phyloP scores from a whole-genome alignment of 1,284 basidiomycete species.

The Microbotryomycetes sp. region DNA sequence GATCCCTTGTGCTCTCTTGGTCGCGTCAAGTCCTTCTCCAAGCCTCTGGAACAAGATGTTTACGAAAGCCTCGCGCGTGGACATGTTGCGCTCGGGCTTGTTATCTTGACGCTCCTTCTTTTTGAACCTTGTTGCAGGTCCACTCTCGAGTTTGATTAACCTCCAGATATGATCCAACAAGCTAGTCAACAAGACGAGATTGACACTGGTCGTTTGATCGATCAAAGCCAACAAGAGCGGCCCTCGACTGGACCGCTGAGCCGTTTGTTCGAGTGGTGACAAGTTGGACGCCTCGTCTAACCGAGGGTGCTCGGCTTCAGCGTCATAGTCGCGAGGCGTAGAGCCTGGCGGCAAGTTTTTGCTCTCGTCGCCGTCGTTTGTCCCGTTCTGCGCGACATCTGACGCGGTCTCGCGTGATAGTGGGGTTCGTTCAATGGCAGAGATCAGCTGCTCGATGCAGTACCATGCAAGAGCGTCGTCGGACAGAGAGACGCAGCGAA shows the following conservation, averaged over 20 bases:
- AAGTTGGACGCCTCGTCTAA: constrained; percentile 3
- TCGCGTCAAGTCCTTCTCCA: constrained; percentile 32
- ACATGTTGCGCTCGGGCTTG: background rate
- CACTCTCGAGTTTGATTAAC: constrained; percentile 15
- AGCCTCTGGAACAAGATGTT: constrained; percentile 26
- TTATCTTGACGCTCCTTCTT: background rate
- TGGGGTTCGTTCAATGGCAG: constrained; percentile 5
- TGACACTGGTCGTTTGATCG: constrained; percentile 28
- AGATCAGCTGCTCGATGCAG: constrained; percentile 23
- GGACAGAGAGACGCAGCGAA: constrained; percentile 14
- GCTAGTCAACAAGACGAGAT: constrained; percentile 12
- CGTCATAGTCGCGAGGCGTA: background rate
- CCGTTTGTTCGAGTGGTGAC: constrained; percentile 12
- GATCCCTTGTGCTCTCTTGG: constrained; percentile 30
- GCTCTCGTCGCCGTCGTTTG: background rate
- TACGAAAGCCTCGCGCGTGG: constrained; percentile 15
- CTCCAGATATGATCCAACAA: constrained; percentile 18
- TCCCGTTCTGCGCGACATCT: background rate
- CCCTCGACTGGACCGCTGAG: constrained; percentile 19
- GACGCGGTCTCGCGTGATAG: background rate
- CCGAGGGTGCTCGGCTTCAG: background rate
- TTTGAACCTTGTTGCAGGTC: background rate
- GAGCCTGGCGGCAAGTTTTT: background rate
- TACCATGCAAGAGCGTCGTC: constrained; percentile 29
- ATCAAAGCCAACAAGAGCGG: constrained; percentile 29